Conservation (phyloP, 2,329 filamentous ascomycete species). For the Bipolaris victoriae region DNA sequence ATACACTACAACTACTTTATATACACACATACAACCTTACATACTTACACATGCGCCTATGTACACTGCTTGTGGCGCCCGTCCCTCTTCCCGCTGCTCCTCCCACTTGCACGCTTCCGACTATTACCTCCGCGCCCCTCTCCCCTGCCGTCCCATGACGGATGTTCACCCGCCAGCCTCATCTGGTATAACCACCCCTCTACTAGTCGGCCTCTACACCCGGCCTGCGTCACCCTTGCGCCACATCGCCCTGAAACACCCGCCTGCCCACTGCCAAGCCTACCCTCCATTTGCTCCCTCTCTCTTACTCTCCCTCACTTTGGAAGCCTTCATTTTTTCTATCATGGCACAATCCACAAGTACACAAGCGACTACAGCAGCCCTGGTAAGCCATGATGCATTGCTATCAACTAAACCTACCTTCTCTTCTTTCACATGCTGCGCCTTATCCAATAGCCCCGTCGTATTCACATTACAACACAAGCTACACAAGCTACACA, state of each 20-base stretch:
- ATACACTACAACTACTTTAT: neutral
- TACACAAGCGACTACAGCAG: slow-evolving; percentile 2
- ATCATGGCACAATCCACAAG: neutral
- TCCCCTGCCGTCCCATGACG: slow-evolving; percentile 12
- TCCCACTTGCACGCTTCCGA: slow-evolving; percentile 3
- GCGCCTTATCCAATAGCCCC: slow-evolving; percentile 1
- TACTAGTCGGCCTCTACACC: slow-evolving; percentile 10
- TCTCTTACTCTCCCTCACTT: neutral
- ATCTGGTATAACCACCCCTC: neutral
- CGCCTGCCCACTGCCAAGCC: slow-evolving; percentile 1
- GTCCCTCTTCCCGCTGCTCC: neutral
- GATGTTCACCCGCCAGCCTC: slow-evolving; percentile 10
- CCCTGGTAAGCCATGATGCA: neutral
- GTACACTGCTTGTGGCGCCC: neutral
- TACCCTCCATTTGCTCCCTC: neutral
- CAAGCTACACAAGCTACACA: neutral
- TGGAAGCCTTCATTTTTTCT: neutral
- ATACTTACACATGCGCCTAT: neutral
- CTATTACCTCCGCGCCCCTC: slow-evolving; percentile 5
- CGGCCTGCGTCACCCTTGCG: slow-evolving; percentile 5
- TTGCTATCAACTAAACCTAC: neutral
- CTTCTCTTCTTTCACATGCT: neutral
- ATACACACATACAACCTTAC: neutral
- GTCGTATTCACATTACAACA: slow-evolving; percentile 3
- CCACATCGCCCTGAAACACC: slow-evolving; percentile 5